Evolutionary conservation across 2,329 filamentous ascomycete species (phyloP), one percentile per base, ranked within the genome.

Genomic region (Alternaria incomplexa): DNA sequence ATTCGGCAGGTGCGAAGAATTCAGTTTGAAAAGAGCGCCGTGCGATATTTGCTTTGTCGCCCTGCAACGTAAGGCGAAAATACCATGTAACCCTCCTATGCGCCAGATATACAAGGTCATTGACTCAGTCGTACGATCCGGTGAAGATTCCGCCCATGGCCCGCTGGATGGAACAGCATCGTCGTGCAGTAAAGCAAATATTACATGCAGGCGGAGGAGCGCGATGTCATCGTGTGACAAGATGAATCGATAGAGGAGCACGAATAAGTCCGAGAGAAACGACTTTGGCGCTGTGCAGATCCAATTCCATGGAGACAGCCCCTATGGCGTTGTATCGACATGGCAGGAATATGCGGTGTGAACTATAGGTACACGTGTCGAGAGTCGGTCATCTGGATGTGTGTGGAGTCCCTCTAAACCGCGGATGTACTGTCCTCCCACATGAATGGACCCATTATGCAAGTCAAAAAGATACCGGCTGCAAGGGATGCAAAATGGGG

Each of bases 281-380:
- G n/a, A 52, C 53, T 30, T 56, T 45, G 22, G 55, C 47, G 55
- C 55, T 47, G 26, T n/a, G 47, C 47, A 43, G 44, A 50, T 57
- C 44, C 12, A 50, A 17, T 48, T 22, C 22, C 17, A 55, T 47
- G 25, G 17, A 20, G 23, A 62, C 28, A 50, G n/a, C 20, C 25
- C 25, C 46, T 32, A 60, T 36, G 26, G 26, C 23, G 23, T 25
- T 26, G 54, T 43, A 56, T 47, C 26, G 50, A 23, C 17, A 52
- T 15, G 22, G 46, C 43, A 46, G 58, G 44, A 70, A 72, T 44
- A 63, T 71, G 64, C 72, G 73, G 68, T 73, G 68, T 69, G 47
- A 46, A 56, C 58, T 36, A 61, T 28, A 52, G 28, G 53, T 64
- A 73, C 67, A 73, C 68, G 68, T 74, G 71, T 73, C 61, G 63